Evolutionary conservation across 306 rosid species (phyloP), one percentile per base, ranked within the genome.

Genomic region (Geum urbanum): DNA sequence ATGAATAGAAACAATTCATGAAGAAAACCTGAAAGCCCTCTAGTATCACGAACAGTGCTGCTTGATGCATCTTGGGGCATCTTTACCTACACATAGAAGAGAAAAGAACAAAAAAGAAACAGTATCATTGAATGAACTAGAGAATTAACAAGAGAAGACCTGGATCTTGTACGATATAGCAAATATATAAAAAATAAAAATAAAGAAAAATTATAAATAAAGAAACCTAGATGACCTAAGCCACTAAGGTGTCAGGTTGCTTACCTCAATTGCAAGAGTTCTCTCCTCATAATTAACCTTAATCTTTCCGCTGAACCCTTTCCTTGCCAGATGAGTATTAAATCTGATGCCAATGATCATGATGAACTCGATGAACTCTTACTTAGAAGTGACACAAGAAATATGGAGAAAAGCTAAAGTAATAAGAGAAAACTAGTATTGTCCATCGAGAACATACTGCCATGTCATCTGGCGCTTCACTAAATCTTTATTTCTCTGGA

Each of bases 1-100:
- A 50, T 14, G 59, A 66, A 19, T 20, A 9, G 18, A 58, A 20
- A 47, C 22, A 16, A 24, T 16, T 14, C 4, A 53, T 39, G 64
- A 78, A 73, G 56, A 71, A 15, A 74, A 91, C 99, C 97, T 87
- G 99, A 94, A 72, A 94, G 95, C 72, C 98, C 97, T 72, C 88
- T 72, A 11, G 92, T 90, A 67, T 94, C 98, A 12, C 80, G 88
- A 69, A 94, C 95, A 54, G 88, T 73, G 74, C 71, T 83, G 77
- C 87, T 84, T 27, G 98, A 88, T 70, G 96, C 87, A 81, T 94
- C 96, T 75, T 94, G 98, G 69, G 98, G 98, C 96, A 94, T 87
- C 72, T 91, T 91, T 71, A 94, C 92, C 98, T 94, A 53, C 13
- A 50, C 77, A 74, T 71, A 56, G 43, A 2, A 60, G 52, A 3